Evolutionary conservation across 441 rosid genomes (phyloP).

Genomic region (Populus hybrid): DNA sequence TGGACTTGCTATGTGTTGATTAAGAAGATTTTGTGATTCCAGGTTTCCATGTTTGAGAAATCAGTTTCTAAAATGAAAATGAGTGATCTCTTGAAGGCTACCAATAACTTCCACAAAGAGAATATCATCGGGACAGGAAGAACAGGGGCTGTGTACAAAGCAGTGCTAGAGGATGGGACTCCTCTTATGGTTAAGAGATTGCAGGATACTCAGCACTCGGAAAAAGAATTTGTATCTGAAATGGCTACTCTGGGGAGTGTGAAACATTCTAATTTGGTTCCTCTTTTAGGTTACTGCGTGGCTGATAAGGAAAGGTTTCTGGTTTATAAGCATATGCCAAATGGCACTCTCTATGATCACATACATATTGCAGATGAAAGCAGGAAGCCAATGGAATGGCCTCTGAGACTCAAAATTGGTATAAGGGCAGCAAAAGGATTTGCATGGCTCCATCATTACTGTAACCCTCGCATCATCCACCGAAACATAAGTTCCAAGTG

Average conservation of each 20-base stretch:
- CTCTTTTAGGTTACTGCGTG: slow-evolving; percentile 81
- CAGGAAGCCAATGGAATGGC: slow-evolving; percentile 64
- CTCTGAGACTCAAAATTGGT: slow-evolving; percentile 42
- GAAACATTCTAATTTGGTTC: slow-evolving; percentile 42
- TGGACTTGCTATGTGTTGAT: slow-evolving; percentile 7
- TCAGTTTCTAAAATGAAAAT: slow-evolving; percentile 64
- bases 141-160: slow-evolving; percentile 80
- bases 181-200: slow-evolving; percentile 77
- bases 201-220: slow-evolving; percentile 78
- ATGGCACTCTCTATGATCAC: slow-evolving; percentile 64
- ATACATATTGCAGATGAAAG: slow-evolving; percentile 45
- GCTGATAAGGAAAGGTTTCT: slow-evolving; percentile 69
- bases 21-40: slow-evolving; percentile 23
- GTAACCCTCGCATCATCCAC: slow-evolving; percentile 90
- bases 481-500: slow-evolving; percentile 87
- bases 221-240: slow-evolving; percentile 65
- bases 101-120: slow-evolving; percentile 67
- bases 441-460: slow-evolving; percentile 57
- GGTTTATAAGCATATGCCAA: slow-evolving; percentile 14
- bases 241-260: slow-evolving; percentile 82
- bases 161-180: slow-evolving; percentile 66
- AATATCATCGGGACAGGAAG: slow-evolving; percentile 78
- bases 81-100: slow-evolving; percentile 82
- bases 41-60: slow-evolving; percentile 89
- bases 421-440: background rate